phyloP scores from a whole-genome alignment of 257 asterid species.

The Mentha longifolia region DNA sequence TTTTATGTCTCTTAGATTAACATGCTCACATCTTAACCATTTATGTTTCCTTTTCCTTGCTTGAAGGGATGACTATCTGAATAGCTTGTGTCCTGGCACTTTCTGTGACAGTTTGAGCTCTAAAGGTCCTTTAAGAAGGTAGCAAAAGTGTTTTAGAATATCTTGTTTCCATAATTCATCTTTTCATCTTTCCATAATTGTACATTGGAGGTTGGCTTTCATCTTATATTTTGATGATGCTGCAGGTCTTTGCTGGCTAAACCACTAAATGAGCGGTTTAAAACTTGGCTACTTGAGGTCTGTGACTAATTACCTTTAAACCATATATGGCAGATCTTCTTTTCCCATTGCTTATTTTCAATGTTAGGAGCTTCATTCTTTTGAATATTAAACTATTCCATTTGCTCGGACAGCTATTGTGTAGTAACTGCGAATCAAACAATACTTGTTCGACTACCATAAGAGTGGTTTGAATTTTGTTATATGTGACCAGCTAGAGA shows the following conservation, averaged over 20 bases:
- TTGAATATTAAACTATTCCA: neutral
- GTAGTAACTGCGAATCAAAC: constrained; percentile 9
- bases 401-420: neutral
- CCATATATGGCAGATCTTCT: neutral
- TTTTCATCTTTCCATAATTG: constrained; percentile 16
- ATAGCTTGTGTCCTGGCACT: constrained; percentile 65
- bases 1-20: constrained; percentile 19
- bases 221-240: constrained; percentile 33
- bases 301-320: constrained; percentile 31
- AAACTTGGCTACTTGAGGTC: constrained; percentile 71
- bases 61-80: constrained; percentile 76
- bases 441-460: too few relatives aligned
- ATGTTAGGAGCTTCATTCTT: constrained; percentile 9
- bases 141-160: constrained; percentile 19
- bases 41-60: constrained; percentile 23
- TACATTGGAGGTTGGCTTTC: neutral
- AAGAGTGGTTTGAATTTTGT: too few relatives aligned
- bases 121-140: constrained; percentile 65
- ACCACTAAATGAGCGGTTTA: constrained; percentile 76
- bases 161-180: neutral
- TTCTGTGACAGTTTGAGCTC: constrained; percentile 43
- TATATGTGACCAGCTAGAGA: constrained; percentile 5
- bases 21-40: neutral
- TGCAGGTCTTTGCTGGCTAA: constrained; percentile 63
- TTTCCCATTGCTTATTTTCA: neutral